Evolutionary conservation across 148 eudicot genomes (phyloP).

Genomic region (Rhododendron griersonianum): DNA sequence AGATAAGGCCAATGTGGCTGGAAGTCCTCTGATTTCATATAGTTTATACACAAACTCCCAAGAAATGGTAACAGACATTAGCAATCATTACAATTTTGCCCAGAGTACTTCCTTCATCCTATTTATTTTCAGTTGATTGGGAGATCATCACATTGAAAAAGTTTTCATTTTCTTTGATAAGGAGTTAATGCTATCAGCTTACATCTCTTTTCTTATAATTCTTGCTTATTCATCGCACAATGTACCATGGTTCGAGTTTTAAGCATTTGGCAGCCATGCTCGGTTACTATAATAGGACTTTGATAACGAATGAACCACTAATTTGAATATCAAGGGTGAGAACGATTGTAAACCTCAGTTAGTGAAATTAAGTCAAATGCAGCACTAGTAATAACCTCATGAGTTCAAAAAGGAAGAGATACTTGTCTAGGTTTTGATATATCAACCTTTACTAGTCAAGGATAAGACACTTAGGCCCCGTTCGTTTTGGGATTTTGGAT

Average conservation of each 20-base stretch:
- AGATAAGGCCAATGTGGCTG: neutral
- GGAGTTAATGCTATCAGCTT: neutral
- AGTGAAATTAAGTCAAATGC: neutral
- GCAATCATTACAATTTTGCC: neutral
- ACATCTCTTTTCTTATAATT: neutral
- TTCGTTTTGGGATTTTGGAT: too few relatives aligned
- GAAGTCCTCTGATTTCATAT: neutral
- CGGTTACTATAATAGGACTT: neutral
- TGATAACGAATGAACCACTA: neutral
- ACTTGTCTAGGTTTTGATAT: neutral
- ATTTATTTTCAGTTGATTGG: neutral
- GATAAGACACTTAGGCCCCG: conserved; percentile 8
- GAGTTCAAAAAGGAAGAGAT: neutral
- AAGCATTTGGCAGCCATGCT: neutral
- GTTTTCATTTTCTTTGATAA: neutral
- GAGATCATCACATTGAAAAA: neutral
- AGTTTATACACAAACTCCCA: neutral
- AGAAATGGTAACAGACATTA: neutral
- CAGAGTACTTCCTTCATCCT: neutral
- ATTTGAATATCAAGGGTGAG: neutral
- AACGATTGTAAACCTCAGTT: neutral
- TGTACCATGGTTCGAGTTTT: neutral
- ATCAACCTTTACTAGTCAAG: neutral
- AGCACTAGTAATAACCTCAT: neutral
- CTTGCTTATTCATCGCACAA: neutral